Evolutionary conservation across 2,329 filamentous ascomycete genomes (phyloP).

Genomic region (Tolypocladium capitatum): DNA sequence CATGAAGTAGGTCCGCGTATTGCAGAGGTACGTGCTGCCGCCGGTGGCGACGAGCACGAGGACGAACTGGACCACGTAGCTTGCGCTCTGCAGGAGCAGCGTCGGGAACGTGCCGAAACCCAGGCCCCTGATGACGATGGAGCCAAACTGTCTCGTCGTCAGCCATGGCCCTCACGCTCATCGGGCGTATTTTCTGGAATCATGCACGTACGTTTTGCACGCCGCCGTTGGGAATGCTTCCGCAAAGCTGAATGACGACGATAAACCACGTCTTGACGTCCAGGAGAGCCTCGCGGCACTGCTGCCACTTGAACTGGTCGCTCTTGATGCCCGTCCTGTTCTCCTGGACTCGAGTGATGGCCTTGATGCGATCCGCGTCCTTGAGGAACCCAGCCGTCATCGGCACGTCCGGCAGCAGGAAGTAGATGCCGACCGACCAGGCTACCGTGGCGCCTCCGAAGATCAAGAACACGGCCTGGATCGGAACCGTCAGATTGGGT

Average conservation of each 20-base stretch:
- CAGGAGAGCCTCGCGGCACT: constrained; percentile 10
- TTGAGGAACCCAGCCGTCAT: constrained; percentile 15
- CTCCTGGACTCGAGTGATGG: constrained; percentile 16
- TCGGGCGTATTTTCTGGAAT: neutral
- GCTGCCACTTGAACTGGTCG: constrained; percentile 10
- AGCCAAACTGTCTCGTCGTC: constrained; percentile 9
- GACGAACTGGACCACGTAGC: constrained; percentile 9
- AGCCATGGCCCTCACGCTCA: neutral
- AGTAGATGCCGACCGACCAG: constrained; percentile 9
- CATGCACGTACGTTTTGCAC: constrained; percentile 9
- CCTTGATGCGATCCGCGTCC: constrained; percentile 14
- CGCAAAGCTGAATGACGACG: constrained; percentile 11
- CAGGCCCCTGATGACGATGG: constrained; percentile 12
- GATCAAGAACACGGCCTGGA: constrained; percentile 11
- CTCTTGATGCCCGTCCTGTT: constrained; percentile 23
- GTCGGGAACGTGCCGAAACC: constrained; percentile 13
- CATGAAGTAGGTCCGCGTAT: constrained; percentile 15
- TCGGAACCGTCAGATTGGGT: neutral
- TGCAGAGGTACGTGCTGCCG: constrained; percentile 11
- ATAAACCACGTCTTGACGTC: constrained; percentile 15
- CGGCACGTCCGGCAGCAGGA: constrained; percentile 11
- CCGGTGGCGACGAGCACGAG: constrained; percentile 10
- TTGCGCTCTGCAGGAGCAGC: constrained; percentile 9
- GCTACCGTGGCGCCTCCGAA: constrained; percentile 10
- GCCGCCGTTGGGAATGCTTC: constrained; percentile 18